A percentile compares a stretch with the other conserved stretches of the same genome.
phyloP scores from a whole-genome alignment of 2,329 filamentous ascomycete genomes.

The Cryphonectria naterciae region DNA sequence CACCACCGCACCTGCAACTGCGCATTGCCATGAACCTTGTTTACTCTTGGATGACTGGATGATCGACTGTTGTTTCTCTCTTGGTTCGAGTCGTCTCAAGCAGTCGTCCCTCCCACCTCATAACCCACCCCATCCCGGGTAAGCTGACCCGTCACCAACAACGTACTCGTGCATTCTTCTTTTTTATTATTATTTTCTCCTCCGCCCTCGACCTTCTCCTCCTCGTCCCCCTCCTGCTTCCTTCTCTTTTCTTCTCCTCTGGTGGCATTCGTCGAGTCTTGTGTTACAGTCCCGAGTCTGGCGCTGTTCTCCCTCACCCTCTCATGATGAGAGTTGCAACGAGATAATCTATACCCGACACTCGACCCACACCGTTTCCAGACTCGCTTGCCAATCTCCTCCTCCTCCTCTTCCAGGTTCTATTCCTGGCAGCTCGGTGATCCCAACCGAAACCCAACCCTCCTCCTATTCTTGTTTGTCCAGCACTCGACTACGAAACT shows the following conservation, averaged over 20 bases:
- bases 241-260: neutral
- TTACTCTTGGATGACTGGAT: neutral
- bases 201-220: neutral
- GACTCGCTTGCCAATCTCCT: slow-evolving; percentile 9
- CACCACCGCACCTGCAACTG: slow-evolving; percentile 1
- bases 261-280: neutral
- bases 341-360: slow-evolving; percentile 1
- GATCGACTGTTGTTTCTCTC: slow-evolving; percentile 9
- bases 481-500: neutral
- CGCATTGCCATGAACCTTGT: slow-evolving; percentile 4
- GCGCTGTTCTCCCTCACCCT: neutral
- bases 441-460: neutral
- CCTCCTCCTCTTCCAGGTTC: neutral
- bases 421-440: neutral
- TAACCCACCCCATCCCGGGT: neutral
- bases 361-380: slow-evolving; percentile 9
- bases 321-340: neutral
- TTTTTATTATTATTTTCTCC: neutral
- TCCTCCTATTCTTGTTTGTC: too few species aligned
- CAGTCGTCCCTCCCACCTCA: neutral
- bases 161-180: neutral
- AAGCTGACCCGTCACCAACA: slow-evolving; percentile 1
- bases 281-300: neutral
- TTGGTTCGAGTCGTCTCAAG: slow-evolving; percentile 3
- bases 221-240: neutral